phyloP scores from a whole-genome alignment of 495 filamentous ascomycete species.

The Talaromyces nanjingensis region DNA sequence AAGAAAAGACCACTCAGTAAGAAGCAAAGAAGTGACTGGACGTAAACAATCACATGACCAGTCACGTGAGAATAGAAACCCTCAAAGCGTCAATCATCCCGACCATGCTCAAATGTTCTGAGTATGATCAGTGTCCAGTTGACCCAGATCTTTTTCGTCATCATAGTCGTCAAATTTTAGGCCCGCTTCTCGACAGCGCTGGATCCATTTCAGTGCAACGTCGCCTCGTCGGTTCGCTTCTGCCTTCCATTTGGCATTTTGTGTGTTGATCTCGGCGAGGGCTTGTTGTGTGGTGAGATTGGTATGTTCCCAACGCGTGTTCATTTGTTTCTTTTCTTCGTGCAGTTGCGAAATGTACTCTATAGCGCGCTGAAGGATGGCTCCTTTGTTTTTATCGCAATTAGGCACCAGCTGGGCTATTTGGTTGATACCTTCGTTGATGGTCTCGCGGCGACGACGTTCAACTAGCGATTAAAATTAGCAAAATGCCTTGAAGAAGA shows the following conservation, averaged over 20 bases:
- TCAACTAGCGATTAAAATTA: constrained; percentile 57
- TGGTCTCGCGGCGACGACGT: constrained; percentile 93
- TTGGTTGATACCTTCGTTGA: constrained; percentile 98
- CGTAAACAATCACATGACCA: neutral
- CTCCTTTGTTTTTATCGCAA: constrained; percentile 98
- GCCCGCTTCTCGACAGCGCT: constrained; percentile 68
- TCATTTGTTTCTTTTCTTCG: constrained; percentile 86
- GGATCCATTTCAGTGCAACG: constrained; percentile 66
- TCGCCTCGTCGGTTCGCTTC: constrained; percentile 56
- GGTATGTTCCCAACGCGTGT: constrained; percentile 94
- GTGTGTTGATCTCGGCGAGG: constrained; percentile 78
- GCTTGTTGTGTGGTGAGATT: constrained; percentile 94
- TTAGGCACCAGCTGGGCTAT: constrained; percentile 95
- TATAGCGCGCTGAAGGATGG: constrained; percentile 89
- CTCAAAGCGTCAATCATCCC: neutral
- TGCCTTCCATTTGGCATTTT: constrained; percentile 83
- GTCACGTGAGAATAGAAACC: neutral
- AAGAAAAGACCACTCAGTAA: neutral
- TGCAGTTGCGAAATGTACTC: constrained; percentile 91
- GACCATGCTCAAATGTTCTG: constrained; percentile 11
- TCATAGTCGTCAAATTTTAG: constrained; percentile 49
- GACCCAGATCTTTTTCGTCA: constrained; percentile 35
- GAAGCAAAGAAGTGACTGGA: neutral
- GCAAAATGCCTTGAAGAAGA: neutral
- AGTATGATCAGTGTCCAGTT: constrained; percentile 31